phyloP scores from a whole-genome alignment of 2,329 filamentous ascomycete genomes.

The Ascochyta viciae-villosae region DNA sequence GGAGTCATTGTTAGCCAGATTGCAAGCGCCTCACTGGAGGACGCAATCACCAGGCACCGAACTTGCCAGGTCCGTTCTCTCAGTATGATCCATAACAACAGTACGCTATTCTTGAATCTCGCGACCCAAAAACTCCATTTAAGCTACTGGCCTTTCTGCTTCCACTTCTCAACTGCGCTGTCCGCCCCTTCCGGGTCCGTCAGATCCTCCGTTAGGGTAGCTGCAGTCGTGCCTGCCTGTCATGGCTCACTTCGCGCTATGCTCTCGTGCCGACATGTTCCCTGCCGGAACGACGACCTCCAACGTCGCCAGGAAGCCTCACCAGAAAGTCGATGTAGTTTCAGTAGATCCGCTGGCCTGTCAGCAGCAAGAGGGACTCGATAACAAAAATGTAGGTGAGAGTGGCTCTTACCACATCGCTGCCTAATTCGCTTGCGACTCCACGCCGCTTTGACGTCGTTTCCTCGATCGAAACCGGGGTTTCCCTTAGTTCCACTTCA shows the following conservation, averaged over 20 bases:
- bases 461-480: not conserved
- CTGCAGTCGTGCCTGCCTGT: not conserved
- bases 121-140: not conserved
- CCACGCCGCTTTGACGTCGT: not conserved
- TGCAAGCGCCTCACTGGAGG: too few species aligned
- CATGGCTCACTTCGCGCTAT: constrained; percentile 12
- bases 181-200: not conserved
- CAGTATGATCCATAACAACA: too few species aligned
- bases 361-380: constrained; percentile 29
- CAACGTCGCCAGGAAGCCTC: not conserved
- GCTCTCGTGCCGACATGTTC: not conserved
- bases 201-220: not conserved
- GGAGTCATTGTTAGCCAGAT: too few species aligned
- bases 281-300: not conserved
- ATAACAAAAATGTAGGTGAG: constrained; percentile 23
- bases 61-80: too few species aligned
- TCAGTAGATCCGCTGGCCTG: constrained; percentile 21
- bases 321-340: not conserved
- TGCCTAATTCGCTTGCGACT: not conserved
- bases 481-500: too few species aligned
- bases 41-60: too few species aligned
- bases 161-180: not conserved
- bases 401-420: not conserved
- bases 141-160: not conserved
- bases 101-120: not conserved